phyloP scores from a whole-genome alignment of 2,329 filamentous ascomycete species.

The Fusarium miscanthi region DNA sequence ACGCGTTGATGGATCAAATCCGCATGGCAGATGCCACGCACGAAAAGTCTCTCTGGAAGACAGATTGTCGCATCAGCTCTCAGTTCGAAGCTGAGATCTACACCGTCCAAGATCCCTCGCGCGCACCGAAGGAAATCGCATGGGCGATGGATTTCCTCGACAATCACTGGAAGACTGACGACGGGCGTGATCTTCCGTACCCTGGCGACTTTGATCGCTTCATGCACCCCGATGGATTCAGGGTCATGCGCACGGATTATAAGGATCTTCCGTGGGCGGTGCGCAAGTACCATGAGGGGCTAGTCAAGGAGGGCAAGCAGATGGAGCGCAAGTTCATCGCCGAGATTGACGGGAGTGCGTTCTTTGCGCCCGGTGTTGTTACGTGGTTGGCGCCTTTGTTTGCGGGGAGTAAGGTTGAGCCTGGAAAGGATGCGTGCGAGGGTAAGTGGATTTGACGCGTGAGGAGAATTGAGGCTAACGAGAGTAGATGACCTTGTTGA shows the following conservation, averaged over 20 bases:
- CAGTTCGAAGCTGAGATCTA: slow-evolving; percentile 26
- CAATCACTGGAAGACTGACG: slow-evolving; percentile 24
- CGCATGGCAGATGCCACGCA: neutral
- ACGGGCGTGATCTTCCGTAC: slow-evolving; percentile 24
- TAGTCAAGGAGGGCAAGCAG: slow-evolving; percentile 10
- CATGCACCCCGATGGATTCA: slow-evolving; percentile 29
- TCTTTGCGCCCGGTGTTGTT: slow-evolving; percentile 31
- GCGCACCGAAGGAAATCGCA: slow-evolving; percentile 7
- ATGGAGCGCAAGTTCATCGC: slow-evolving; percentile 32
- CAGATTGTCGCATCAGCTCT: slow-evolving; percentile 16
- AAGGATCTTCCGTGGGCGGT: slow-evolving; percentile 29
- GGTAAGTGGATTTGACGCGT: neutral
- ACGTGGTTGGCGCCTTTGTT: slow-evolving; percentile 28
- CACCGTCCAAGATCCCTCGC: neutral
- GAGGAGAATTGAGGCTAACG: neutral
- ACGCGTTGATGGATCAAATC: neutral
- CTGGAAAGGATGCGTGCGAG: slow-evolving; percentile 19
- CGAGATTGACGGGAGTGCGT: slow-evolving; percentile 22
- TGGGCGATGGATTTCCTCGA: slow-evolving; percentile 34
- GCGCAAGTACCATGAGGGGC: slow-evolving; percentile 18
- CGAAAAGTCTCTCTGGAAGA: neutral
- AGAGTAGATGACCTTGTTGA: slow-evolving; percentile 8
- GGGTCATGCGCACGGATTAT: slow-evolving; percentile 17
- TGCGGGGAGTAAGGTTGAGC: slow-evolving; percentile 13
- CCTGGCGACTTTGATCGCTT: slow-evolving; percentile 25